Evolutionary conservation across 1,284 basidiomycete genomes (phyloP).

Genomic region (Rhodotorula sp.): DNA sequence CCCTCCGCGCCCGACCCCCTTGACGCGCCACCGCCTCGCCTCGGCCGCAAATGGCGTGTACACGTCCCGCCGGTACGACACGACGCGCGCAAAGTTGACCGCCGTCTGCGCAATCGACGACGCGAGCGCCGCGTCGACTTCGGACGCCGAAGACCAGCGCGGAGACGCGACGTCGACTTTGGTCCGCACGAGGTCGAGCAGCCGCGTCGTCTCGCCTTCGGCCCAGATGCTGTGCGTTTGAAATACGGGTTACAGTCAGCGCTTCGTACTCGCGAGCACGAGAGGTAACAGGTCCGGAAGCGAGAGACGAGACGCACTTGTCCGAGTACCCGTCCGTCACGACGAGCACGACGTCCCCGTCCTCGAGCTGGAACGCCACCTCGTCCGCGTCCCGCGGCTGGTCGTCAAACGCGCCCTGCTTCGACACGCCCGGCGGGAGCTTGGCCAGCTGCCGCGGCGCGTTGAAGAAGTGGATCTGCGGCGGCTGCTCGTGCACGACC

Average conservation of each 20-base stretch:
- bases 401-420: conserved; percentile 66
- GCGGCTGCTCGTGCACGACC: conserved; percentile 63
- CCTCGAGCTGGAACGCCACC: conserved; percentile 46
- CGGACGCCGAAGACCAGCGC: neutral
- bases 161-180: conserved; percentile 41
- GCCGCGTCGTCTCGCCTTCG: conserved; percentile 62
- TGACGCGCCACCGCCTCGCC: conserved; percentile 46
- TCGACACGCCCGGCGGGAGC: conserved; percentile 41
- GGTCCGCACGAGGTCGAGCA: conserved; percentile 66
- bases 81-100: conserved; percentile 66
- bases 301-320: conserved; percentile 54
- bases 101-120: conserved; percentile 70
- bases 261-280: conserved; percentile 52
- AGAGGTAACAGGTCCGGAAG: no score
- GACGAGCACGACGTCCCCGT: conserved; percentile 48
- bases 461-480: conserved; percentile 80
- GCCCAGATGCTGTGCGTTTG: conserved; percentile 13
- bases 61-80: conserved; percentile 68
- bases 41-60: conserved; percentile 58
- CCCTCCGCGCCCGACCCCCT: conserved; percentile 48
- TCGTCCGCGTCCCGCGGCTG: conserved; percentile 65
- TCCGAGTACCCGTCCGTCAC: conserved; percentile 85
- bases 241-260: neutral
- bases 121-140: conserved; percentile 55
- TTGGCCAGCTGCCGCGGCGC: conserved; percentile 50